These are phyloP conservation scores for Populus alba DNA, from an alignment of 345 rosid species.

Conservation along the genomic window DNA sequence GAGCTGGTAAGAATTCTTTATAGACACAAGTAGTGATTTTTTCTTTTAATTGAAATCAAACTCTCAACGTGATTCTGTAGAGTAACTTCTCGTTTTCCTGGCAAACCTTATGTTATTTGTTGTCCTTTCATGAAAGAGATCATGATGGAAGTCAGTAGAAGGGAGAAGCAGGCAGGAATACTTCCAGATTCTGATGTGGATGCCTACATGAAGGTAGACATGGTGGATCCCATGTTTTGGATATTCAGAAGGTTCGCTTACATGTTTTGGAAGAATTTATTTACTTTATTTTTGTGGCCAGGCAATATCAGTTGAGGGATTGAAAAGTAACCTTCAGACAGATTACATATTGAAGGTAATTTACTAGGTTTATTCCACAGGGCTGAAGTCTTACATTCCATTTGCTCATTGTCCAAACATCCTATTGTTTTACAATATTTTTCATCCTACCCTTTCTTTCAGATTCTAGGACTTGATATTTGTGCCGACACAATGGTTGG, in stretches of 20 bases:
- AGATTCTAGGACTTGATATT: slow-evolving; percentile 43
- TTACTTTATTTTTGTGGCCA: slow-evolving; percentile 13
- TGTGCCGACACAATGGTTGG: slow-evolving; percentile 39
- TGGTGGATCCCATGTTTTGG: too few relatives aligned
- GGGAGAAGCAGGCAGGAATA: slow-evolving; percentile 33
- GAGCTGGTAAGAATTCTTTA: slow-evolving; percentile 30
- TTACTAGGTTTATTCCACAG: not conserved
- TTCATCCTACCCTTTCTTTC: slow-evolving; percentile 4
- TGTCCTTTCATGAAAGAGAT: slow-evolving; percentile 12
- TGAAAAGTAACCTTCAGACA: slow-evolving; percentile 34
- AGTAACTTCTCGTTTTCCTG: not conserved
- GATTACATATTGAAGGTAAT: slow-evolving; percentile 42
- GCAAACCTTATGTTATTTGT: not conserved
- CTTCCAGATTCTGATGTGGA: slow-evolving; percentile 37
- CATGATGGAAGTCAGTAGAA: slow-evolving; percentile 26
- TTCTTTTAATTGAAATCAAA: too few relatives aligned
- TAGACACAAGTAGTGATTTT: not conserved
- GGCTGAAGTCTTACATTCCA: too few relatives aligned
- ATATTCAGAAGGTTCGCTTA: not conserved
- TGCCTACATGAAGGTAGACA: slow-evolving; percentile 42
- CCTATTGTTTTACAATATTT: not conserved
- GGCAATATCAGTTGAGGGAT: slow-evolving; percentile 39
- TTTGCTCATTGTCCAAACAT: not conserved
- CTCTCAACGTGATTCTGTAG: not conserved
- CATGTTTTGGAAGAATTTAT: not conserved